These are phyloP conservation scores for Beauveria bassiana DNA, from an alignment of 2,329 filamentous ascomycete genomes.

Conservation along the genomic window DNA sequence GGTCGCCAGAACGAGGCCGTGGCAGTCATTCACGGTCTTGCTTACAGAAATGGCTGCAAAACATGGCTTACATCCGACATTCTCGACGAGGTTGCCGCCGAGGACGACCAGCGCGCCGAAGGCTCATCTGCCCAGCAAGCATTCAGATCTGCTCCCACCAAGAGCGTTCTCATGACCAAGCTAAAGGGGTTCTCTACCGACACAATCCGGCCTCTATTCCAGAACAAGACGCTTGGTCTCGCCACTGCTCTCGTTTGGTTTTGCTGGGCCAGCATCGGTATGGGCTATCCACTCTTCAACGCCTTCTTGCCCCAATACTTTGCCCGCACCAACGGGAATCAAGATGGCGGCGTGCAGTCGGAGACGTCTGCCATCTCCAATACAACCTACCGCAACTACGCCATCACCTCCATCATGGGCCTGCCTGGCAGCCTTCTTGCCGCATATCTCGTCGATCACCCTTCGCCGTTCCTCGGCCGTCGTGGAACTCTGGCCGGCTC, in stretches of 20 bases:
- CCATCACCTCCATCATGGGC: conserved; percentile 69
- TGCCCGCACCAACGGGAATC: conserved; percentile 42
- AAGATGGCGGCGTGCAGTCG: conserved; percentile 20
- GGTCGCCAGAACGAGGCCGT: conserved; percentile 73
- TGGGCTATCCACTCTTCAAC: conserved; percentile 85
- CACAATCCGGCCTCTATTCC: conserved; percentile 60
- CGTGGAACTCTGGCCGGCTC: conserved; percentile 63
- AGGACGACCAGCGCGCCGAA: conserved; percentile 25
- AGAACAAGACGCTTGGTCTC: conserved; percentile 40
- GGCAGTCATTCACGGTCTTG: conserved; percentile 70
- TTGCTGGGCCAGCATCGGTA: conserved; percentile 74
- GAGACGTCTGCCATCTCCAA: conserved; percentile 32
- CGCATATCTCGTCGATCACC: conserved; percentile 61
- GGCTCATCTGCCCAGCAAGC: conserved; percentile 13
- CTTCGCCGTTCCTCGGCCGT: conserved; percentile 56
- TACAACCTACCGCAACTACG: conserved; percentile 69
- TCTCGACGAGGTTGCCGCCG: conserved; percentile 45
- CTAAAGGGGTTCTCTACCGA: conserved; percentile 59
- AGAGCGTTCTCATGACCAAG: conserved; percentile 46
- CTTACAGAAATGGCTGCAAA: conserved; percentile 59
- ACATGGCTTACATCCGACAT: conserved; percentile 73
- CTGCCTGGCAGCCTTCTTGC: conserved; percentile 71
- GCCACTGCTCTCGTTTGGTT: conserved; percentile 61
- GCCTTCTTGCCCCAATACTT: conserved; percentile 86
- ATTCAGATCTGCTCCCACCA: conserved; percentile 17